Evolutionary conservation across 768 basidiomycete genomes (phyloP).

Genomic region (Mycena galopus): DNA sequence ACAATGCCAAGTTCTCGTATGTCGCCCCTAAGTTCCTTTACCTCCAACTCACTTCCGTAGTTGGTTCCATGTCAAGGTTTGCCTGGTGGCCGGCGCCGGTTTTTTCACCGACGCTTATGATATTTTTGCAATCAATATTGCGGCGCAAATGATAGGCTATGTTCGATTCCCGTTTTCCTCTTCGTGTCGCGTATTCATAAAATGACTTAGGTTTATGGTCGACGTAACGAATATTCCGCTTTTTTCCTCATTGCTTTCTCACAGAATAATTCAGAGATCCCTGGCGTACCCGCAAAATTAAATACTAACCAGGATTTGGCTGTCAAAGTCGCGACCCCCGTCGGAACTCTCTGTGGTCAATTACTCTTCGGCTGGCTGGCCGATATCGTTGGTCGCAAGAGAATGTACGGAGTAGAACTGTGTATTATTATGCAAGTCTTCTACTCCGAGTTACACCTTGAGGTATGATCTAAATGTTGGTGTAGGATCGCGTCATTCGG

Average conservation of each 20-base stretch:
- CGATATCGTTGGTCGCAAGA: conserved; percentile 81
- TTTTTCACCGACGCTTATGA: conserved; percentile 62
- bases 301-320: conserved; percentile 79
- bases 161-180: too few species aligned
- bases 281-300: conserved; percentile 44
- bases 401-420: conserved; percentile 84
- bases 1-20: conserved; percentile 88
- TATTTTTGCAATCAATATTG: conserved; percentile 93
- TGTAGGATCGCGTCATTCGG: too few species aligned
- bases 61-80: conserved; percentile 89
- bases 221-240: conserved; percentile 36
- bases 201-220: too few species aligned
- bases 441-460: too few species aligned
- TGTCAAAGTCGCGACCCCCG: conserved; percentile 81
- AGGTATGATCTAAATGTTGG: too few species aligned
- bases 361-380: conserved; percentile 86
- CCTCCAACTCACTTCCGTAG: conserved; percentile 49
- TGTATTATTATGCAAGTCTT: conserved; percentile 93
- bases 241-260: background rate
- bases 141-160: conserved; percentile 84
- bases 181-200: too few species aligned
- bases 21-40: conserved; percentile 38
- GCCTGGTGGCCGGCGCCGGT: conserved; percentile 66
- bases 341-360: conserved; percentile 83
- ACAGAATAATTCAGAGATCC: conserved; percentile 27